Conservation (phyloP, 306 rosid genomes). For the Corylus heterophylla region DNA sequence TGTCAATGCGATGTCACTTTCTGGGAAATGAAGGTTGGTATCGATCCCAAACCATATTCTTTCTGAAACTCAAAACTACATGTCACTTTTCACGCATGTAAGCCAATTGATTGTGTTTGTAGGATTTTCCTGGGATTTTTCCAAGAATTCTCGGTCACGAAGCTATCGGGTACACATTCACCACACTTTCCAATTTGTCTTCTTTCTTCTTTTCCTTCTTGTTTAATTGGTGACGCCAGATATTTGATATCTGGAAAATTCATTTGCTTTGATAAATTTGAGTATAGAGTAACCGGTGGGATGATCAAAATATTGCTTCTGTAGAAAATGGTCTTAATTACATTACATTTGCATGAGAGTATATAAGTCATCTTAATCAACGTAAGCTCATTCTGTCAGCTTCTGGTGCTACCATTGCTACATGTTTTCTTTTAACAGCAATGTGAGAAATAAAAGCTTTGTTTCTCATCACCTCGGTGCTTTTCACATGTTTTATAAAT, state of each 20-base stretch:
- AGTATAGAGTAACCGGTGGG: no score
- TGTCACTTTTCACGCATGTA: not conserved
- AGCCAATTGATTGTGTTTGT: not conserved
- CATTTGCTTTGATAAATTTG: no score
- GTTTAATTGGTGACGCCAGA: not conserved
- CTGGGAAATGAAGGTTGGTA: slow-evolving; percentile 68
- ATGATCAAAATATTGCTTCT: not conserved
- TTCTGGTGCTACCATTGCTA: not conserved
- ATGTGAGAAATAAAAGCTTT: no score
- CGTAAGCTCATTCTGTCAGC: not conserved
- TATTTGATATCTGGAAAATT: no score
- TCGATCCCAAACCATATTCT: not conserved
- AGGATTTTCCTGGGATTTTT: slow-evolving; percentile 62
- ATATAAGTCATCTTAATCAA: not conserved
- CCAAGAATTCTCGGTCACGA: slow-evolving; percentile 92
- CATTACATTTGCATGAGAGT: not conserved
- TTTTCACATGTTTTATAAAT: no score
- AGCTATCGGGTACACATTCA: slow-evolving; percentile 65
- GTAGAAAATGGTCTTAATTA: not conserved
- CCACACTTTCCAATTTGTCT: not conserved
- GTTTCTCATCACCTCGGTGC: no score
- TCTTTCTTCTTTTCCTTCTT: not conserved
- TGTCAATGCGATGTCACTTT: slow-evolving; percentile 77
- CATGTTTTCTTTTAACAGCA: no score
- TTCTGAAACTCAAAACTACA: not conserved